Evolutionary conservation across 2,329 filamentous ascomycete species (phyloP), one percentile per base, ranked within the genome.

Genomic region (Alternaria longipes): DNA sequence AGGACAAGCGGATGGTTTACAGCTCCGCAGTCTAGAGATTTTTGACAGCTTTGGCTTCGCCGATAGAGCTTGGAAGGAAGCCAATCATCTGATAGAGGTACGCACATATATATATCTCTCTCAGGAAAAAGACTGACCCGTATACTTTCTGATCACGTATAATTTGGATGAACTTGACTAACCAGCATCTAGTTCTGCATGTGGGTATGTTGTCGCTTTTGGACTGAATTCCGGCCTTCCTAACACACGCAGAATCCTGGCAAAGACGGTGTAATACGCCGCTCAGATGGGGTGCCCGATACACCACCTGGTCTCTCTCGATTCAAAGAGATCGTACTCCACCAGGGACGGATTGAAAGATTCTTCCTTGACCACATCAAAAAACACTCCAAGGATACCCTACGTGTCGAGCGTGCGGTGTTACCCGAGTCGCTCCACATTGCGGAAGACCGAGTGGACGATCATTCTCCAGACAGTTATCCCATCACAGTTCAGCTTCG

Each of bases 261-360:
- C 57, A 75, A 83, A 32, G 78, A 87, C 36, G 88, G 88, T 1
- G 74, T 79, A 0, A 83, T 92, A 54, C 79, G 80, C 46, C 83
- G 89, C 41, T 86, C 82, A 28, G 88, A 87, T 51, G 83, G 87
- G 44, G 87, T 90, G 18, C 83, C 86, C 0, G 89, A 91, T 74
- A 89, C 86, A 0, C 86, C 86, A 46, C 83, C 84, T 0, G 87
- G 86, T 0, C 80, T 90, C 51, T 89, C 84, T 22, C 84, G 85
- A 5, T 91, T 90, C 65, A 86, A 87, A 56, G 85, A 92, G 71
- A 85, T 88, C 3, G 87, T 91, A 4, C 75, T 93, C 40, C 90
- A 91, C 67, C 90, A 93, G 77, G 90, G 89, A 3, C 85, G 89
- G 1, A 87, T 92, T 61, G 90, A 92, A 71, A 81, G 84, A 1